These are phyloP conservation scores for Fusarium chuoi DNA, from an alignment of 2,329 filamentous ascomycete genomes.

Conservation along the genomic window DNA sequence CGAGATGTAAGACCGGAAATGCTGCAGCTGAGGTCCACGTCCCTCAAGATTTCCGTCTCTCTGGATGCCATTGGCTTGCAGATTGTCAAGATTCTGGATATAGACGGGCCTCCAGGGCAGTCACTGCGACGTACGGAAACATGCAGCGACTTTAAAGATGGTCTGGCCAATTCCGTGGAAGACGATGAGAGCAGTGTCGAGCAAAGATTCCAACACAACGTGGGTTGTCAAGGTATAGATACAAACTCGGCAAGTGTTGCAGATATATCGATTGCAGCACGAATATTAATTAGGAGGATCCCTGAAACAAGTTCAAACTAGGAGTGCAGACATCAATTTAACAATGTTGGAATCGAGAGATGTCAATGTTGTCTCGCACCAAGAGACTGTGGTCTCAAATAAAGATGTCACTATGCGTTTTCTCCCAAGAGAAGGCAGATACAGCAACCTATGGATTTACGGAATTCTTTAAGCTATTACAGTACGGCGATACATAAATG, in stretches of 20 bases:
- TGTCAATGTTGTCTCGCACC: not conserved
- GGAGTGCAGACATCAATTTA: no score
- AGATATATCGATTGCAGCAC: not conserved
- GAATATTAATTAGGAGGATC: rapidly evolving
- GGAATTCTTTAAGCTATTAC: rapidly evolving
- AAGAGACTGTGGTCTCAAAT: not conserved
- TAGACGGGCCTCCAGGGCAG: not conserved
- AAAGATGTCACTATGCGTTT: not conserved
- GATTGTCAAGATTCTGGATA: not conserved
- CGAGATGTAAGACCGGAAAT: not conserved
- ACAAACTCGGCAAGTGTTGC: not conserved
- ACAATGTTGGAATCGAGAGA: not conserved
- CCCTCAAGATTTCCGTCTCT: not conserved
- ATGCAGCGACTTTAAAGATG: not conserved
- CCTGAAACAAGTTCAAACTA: not conserved
- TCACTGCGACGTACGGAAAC: rapidly evolving
- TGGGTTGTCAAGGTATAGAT: not conserved
- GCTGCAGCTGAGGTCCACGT: not conserved
- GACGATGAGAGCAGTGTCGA: not conserved
- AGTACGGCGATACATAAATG: rapidly evolving
- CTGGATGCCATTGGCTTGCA: not conserved
- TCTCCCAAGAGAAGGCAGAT: not conserved
- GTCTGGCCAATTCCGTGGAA: not conserved
- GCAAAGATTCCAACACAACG: not conserved
- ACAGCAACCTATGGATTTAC: no score